Evolutionary conservation across 176 grass and related monocot species (phyloP), one percentile per base, ranked within the genome.

Genomic region (Chloris gayana): DNA sequence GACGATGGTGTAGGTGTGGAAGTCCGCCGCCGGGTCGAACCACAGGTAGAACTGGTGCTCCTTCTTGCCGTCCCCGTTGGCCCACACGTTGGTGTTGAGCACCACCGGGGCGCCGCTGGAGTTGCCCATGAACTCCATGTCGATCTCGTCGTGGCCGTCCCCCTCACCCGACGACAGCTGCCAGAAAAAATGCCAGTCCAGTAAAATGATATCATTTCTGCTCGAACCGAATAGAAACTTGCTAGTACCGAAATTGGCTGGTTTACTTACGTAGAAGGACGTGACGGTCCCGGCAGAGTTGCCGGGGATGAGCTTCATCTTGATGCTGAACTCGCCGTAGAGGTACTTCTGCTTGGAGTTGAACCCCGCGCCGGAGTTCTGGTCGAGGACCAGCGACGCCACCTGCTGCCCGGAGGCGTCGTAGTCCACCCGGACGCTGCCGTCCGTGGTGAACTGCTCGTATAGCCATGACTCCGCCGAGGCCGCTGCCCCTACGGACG

Each of bases 71-170:
- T 89, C 87, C n/a, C 87, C 82, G 45, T 24, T 72, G 66, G 77
- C 77, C 87, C 87, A 89, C 0, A 89, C 87, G 78, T 89, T 89
- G 46, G 87, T 89, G 87, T 85, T 89, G 29, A 89, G 84, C 12
- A 85, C 87, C 6, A 60, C 63, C 0, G 87, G 87, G 0, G 49
- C 1, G 13, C 87, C 87, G 7, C 11, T 72, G 0, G 7, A 0
- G 72, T 89, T 89, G 1, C 87, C 87, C 87, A 89, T 89, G 87
- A 89, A 85, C 82, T 89, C 87, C 35, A 89, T 81, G 77, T 89
- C 87, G 67, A 89, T 89, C 82, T 89, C 87, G 77, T 89, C 87
- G 76, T 75, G 87, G 14, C 15, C 72, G 0, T 2, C 21, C 4
- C 66, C 73, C 14, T 89, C 78, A 8, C 82, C 87, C 9, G 87